Conservation (phyloP, 495 filamentous ascomycete genomes). For the Zalerion maritima region DNA sequence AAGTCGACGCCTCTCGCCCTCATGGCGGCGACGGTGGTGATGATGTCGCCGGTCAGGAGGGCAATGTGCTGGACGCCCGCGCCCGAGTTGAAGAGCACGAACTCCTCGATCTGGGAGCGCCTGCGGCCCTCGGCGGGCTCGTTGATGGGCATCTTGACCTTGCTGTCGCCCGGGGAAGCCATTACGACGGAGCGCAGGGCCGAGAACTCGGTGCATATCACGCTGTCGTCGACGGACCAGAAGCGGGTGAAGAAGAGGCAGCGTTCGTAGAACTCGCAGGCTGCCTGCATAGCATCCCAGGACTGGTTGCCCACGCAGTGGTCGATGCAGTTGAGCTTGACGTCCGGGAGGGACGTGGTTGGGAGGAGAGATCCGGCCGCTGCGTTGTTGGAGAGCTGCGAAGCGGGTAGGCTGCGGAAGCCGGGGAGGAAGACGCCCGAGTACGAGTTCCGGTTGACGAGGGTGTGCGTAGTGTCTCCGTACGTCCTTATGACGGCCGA, state of each 20-base stretch:
- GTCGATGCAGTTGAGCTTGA: slow-evolving; percentile 62
- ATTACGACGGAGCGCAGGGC: slow-evolving; percentile 77
- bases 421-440: slow-evolving; percentile 67
- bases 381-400: slow-evolving; percentile 21
- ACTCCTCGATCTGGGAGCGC: slow-evolving; percentile 86
- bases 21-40: slow-evolving; percentile 56
- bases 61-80: slow-evolving; percentile 86
- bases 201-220: slow-evolving; percentile 80
- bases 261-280: slow-evolving; percentile 80
- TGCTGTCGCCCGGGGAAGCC: slow-evolving; percentile 57
- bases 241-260: slow-evolving; percentile 87
- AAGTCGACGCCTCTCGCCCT: slow-evolving; percentile 74
- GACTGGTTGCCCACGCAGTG: slow-evolving; percentile 92
- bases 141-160: slow-evolving; percentile 95
- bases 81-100: slow-evolving; percentile 73
- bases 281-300: slow-evolving; percentile 73
- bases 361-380: slow-evolving; percentile 21
- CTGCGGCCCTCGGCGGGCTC: slow-evolving; percentile 79
- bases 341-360: slow-evolving; percentile 31
- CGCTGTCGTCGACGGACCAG: slow-evolving; percentile 81
- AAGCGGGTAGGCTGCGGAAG: slow-evolving; percentile 34
- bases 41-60: slow-evolving; percentile 64
- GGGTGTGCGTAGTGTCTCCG: slow-evolving; percentile 81
- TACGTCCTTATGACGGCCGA: slow-evolving; percentile 73
- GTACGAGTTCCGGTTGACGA: slow-evolving; percentile 56